These are phyloP conservation scores for Fusarium ramigenum DNA, from an alignment of 2,329 filamentous ascomycete genomes.

Conservation along the genomic window DNA sequence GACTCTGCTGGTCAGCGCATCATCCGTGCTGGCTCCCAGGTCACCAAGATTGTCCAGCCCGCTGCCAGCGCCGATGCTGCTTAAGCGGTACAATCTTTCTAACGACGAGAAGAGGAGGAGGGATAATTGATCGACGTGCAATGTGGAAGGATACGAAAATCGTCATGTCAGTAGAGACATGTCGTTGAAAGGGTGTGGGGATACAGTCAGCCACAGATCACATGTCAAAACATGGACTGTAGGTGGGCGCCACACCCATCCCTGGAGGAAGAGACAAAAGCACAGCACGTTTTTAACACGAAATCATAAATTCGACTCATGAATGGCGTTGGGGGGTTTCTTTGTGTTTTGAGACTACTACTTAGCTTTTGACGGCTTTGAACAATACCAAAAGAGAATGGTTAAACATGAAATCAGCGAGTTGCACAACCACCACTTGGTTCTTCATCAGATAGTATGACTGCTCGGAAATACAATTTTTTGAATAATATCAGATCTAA, in stretches of 20 bases:
- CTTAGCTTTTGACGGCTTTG: slow-evolving; percentile 18
- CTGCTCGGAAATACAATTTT: slow-evolving; percentile 25
- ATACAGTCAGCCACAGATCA: slow-evolving; percentile 30
- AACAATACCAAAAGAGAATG: slow-evolving; percentile 32
- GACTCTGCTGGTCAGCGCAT: slow-evolving; percentile 85
- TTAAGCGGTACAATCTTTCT: slow-evolving; percentile 49
- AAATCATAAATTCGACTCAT: slow-evolving; percentile 40
- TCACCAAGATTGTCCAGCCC: slow-evolving; percentile 83
- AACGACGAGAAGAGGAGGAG: slow-evolving; percentile 29
- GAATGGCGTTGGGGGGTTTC: slow-evolving; percentile 41
- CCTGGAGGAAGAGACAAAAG: slow-evolving; percentile 8
- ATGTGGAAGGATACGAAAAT: slow-evolving; percentile 7
- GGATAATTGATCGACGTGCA: slow-evolving; percentile 33
- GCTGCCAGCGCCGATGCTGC: slow-evolving; percentile 86
- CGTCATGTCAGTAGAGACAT: slow-evolving; percentile 20
- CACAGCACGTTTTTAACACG: slow-evolving; percentile 28
- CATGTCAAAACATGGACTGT: slow-evolving; percentile 25
- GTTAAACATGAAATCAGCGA: slow-evolving; percentile 7
- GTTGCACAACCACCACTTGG: background rate
- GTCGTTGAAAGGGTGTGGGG: slow-evolving; percentile 26
- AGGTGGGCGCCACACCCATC: slow-evolving; percentile 6
- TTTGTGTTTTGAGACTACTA: slow-evolving; percentile 37
- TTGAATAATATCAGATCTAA: slow-evolving; percentile 10
- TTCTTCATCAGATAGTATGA: background rate
- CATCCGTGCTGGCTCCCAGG: slow-evolving; percentile 84